Conservation (phyloP, 1,284 basidiomycete species). For the Agroathelia rolfsii region DNA sequence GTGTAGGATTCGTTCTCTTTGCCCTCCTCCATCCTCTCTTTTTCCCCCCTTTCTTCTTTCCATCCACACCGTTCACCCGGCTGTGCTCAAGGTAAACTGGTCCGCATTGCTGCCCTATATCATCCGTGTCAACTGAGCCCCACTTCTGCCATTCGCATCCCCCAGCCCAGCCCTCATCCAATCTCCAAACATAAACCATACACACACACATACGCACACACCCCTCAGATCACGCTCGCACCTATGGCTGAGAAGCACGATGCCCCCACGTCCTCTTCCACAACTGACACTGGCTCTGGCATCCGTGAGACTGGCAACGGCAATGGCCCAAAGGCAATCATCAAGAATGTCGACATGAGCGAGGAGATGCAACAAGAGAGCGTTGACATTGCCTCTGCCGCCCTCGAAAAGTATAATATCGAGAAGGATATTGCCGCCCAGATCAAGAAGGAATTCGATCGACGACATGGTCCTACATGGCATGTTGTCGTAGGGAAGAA, state of each 20-base stretch:
- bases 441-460: slow-evolving; percentile 97
- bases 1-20: too few relatives aligned
- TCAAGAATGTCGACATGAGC: slow-evolving; percentile 96
- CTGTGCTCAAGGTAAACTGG: too few relatives aligned
- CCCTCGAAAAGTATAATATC: slow-evolving; percentile 85
- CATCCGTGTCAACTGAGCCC: too few relatives aligned
- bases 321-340: slow-evolving; percentile 73
- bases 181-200: too few relatives aligned
- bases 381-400: slow-evolving; percentile 78
- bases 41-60: too few relatives aligned
- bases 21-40: too few relatives aligned
- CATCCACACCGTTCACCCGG: too few relatives aligned
- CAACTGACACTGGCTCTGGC: slow-evolving; percentile 39
- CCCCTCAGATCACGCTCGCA: too few relatives aligned
- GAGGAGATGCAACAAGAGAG: slow-evolving; percentile 94
- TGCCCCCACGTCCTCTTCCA: slow-evolving; percentile 41
- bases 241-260: slow-evolving; percentile 60
- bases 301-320: slow-evolving; percentile 31
- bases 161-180: too few relatives aligned
- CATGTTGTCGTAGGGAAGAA: slow-evolving; percentile 97
- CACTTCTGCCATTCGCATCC: too few relatives aligned
- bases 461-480: slow-evolving; percentile 88
- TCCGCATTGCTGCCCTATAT: too few relatives aligned
- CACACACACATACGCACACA: too few relatives aligned
- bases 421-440: slow-evolving; percentile 97